Base-by-base conservation (phyloP, 257 asterid genomes). In the Gentiana straminea region DNA sequence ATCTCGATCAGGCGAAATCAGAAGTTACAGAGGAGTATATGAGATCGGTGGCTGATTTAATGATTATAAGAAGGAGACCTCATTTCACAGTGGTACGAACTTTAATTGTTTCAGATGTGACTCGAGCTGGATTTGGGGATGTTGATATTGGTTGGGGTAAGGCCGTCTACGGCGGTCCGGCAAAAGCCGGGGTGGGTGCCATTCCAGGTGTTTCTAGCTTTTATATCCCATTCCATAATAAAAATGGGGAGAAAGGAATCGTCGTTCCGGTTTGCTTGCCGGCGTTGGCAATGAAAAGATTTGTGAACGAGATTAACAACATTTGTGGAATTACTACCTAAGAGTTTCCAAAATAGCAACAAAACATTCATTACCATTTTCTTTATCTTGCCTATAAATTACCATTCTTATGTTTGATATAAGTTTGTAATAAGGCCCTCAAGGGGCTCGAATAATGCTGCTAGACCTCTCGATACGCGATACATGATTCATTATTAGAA, bases 111-210 rank as follows among this genome's bases (percentile, higher is more conserved):
- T 61, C 58, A 2, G 65, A 52, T 43, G 44, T 62, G 1, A 62
- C 60, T 24, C 53, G 60, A 2, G 48, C 47, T 38, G 67, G 65
- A 12, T 33, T 61, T 51, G 50, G 41, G 9, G 65, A 61, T 12
- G 49, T 61, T 7, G 57, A 61, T 38, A 50, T 61, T 32, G 65
- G 65, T 9, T 61, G 65, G 65, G 65, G 65, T n/a, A 61, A 61
- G 9, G 24, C 65, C 8, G 33, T 10, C 7, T 61, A 51, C 11
- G 58, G 51, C 10, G 65, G 51, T 0, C 53, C 60, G 5, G 67
- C 67, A 5, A 53, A 24, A 13, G 60, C 45, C 7, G 44, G 43
- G 5, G 66, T 37, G 33, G 11, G 52, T 49, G 32, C 4, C 32
- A 3, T 49, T 49, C 32, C 13, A 5, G 7, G 52, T 8, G 59